Conservation (phyloP, 2,329 filamentous ascomycete species). For the Stylonectria norvegica region DNA sequence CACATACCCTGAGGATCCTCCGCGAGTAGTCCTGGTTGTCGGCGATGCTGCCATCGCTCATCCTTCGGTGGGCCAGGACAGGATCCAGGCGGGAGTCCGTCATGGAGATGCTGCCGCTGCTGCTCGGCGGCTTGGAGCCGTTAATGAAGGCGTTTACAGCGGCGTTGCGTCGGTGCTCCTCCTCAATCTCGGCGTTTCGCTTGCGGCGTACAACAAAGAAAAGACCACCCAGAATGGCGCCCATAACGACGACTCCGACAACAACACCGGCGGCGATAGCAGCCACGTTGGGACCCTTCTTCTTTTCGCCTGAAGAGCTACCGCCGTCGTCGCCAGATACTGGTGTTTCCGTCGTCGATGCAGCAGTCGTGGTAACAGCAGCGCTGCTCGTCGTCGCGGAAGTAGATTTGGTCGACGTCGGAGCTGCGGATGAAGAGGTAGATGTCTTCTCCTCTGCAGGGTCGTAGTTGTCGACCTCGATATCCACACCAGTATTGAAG, state of each 20-base stretch:
- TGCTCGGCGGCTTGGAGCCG: constrained; percentile 58
- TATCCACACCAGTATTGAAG: constrained; percentile 48
- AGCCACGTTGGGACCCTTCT: constrained; percentile 62
- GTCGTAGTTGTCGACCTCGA: constrained; percentile 32
- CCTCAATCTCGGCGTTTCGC: constrained; percentile 73
- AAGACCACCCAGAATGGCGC: constrained; percentile 61
- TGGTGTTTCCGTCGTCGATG: constrained; percentile 16
- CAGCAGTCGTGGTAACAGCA: constrained; percentile 16
- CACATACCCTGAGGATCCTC: constrained; percentile 84
- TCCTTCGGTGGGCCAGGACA: constrained; percentile 74
- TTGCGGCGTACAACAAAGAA: constrained; percentile 74
- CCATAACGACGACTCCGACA: constrained; percentile 71
- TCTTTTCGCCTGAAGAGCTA: constrained; percentile 14
- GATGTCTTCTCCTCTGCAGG: no score
- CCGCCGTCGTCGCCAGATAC: background rate
- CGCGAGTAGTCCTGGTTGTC: constrained; percentile 97
- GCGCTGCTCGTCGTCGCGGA: constrained; percentile 16
- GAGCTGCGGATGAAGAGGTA: constrained; percentile 17
- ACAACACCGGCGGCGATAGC: constrained; percentile 87
- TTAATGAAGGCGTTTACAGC: constrained; percentile 74
- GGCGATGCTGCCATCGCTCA: constrained; percentile 93
- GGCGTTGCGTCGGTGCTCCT: constrained; percentile 78
- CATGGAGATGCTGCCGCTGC: constrained; percentile 65
- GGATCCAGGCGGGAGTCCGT: constrained; percentile 84
- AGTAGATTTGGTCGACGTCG: constrained; percentile 25